Evolutionary conservation across 768 basidiomycete genomes (phyloP), one percentile per base, ranked within the genome.

Genomic region (Phlebiopsis gigantea): DNA sequence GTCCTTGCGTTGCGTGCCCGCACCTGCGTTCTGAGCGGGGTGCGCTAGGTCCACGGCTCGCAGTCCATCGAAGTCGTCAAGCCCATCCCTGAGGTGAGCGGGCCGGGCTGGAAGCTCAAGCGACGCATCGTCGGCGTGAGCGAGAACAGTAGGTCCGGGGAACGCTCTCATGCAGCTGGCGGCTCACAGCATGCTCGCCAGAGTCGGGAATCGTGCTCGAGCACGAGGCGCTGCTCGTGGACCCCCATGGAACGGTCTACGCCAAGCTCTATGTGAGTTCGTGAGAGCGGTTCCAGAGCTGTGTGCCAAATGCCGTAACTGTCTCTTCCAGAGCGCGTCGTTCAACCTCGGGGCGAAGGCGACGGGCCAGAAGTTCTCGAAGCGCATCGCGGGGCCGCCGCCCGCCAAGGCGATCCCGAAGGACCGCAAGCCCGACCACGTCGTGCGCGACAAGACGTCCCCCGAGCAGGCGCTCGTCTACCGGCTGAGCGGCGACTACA

Each of bases 21-120:
- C 54, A 31, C 8, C 22, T n/a, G 17, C 28, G 14, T n/a, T 19
- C 46, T 53, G 14, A 47, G 5, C 14, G 26, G 12, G 19, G 24
- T 49, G 22, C 46, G 21, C n/a, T 26, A 90, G 87, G 84, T 91
- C 3, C 91, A 94, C 64, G 91, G 74, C 5, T 82, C 83, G 10
- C 90, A 93, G 68, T 83, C 82, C 6, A 88, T 94, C 57, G 83
- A 93, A 69, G 79, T 92, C 26, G 66, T 94, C 58, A 88, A 84
- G 68, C 81, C 85, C n/a, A 73, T 95, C 48, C 92, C 92, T 0
- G 68, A 78, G 0, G 85, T 82, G 30, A 87, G 86, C 59, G 90
- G 90, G 8, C 74, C 80, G 2, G 93, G 90, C 7, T 95, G 92
- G 92, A 87, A 76, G 56, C 76, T 86, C 66, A 84, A 79, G 62